Evolutionary conservation across 148 eudicot species (phyloP).

Genomic region (Amaranthus hypochondriacus): DNA sequence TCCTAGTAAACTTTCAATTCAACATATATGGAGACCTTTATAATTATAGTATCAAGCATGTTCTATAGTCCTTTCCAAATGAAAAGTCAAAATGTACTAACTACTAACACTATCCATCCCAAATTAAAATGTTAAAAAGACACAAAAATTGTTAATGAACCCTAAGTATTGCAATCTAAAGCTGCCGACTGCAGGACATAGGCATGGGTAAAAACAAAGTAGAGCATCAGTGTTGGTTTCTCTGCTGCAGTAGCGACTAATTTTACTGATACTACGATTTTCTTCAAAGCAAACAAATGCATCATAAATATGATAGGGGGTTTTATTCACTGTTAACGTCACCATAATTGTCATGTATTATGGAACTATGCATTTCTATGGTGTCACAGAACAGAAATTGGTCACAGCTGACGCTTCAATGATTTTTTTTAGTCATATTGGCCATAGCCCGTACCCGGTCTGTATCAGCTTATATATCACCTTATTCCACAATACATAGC

Average conservation of each 20-base stretch:
- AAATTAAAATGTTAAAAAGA: not conserved
- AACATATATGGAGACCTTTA: too few relatives aligned
- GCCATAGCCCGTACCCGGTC: not conserved
- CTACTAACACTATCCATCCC: too few relatives aligned
- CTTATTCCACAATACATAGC: not conserved
- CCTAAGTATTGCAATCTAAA: too few relatives aligned
- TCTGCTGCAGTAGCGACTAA: not conserved
- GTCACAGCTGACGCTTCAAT: not conserved
- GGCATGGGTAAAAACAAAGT: not conserved
- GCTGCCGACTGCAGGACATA: too few relatives aligned
- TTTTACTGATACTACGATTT: not conserved
- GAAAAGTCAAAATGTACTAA: too few relatives aligned
- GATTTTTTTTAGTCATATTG: not conserved
- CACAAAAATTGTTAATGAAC: not conserved
- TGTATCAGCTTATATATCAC: not conserved
- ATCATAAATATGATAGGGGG: not conserved
- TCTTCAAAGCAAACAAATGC: not conserved
- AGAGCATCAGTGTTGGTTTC: too few relatives aligned
- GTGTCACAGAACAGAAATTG: not conserved
- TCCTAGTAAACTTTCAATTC: too few relatives aligned
- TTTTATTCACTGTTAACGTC: not conserved
- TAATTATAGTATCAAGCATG: too few relatives aligned
- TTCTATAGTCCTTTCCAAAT: too few relatives aligned
- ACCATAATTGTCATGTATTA: not conserved
- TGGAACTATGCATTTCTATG: not conserved